Conservation (phyloP, 2,329 filamentous ascomycete genomes). For the Pestalotiopsis sp. region DNA sequence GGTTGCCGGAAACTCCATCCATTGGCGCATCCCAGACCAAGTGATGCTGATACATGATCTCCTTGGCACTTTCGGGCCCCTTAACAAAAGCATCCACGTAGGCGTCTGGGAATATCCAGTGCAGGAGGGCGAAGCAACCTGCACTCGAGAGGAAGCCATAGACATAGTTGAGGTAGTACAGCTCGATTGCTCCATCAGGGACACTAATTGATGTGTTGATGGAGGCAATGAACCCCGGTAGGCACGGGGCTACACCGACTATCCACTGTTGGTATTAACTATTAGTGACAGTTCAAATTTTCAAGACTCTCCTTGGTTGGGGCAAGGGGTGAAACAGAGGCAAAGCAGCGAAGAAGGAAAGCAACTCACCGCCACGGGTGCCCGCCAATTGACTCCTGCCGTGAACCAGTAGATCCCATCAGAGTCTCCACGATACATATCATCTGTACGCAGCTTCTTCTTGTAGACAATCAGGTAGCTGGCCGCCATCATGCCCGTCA, state of each 20-base stretch:
- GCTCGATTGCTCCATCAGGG: slow-evolving; percentile 37
- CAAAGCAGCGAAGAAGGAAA: neutral
- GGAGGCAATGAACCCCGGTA: neutral
- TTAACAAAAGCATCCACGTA: slow-evolving; percentile 33
- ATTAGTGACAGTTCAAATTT: neutral
- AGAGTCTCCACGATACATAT: slow-evolving; percentile 34
- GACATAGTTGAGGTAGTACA: slow-evolving; percentile 42
- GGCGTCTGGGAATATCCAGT: slow-evolving; percentile 30
- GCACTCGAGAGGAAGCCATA: slow-evolving; percentile 40
- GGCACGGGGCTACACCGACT: neutral
- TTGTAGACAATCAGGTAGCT: slow-evolving; percentile 36
- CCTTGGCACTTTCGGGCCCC: slow-evolving; percentile 22
- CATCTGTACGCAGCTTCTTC: slow-evolving; percentile 36
- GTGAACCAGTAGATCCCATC: slow-evolving; percentile 43
- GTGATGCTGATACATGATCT: slow-evolving; percentile 31
- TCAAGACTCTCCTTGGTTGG: too few species aligned
- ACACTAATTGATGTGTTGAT: slow-evolving; percentile 29
- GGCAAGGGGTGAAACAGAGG: too few species aligned
- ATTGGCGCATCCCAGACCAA: slow-evolving; percentile 32
- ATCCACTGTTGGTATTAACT: neutral
- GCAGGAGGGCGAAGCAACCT: slow-evolving; percentile 33
- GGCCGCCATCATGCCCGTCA: slow-evolving; percentile 11
- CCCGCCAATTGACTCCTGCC: slow-evolving; percentile 43
- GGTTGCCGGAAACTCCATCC: neutral
- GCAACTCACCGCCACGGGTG: slow-evolving; percentile 38